Conservation (phyloP, 371 early-diverging fungal species). For the Mortierella sp. region DNA sequence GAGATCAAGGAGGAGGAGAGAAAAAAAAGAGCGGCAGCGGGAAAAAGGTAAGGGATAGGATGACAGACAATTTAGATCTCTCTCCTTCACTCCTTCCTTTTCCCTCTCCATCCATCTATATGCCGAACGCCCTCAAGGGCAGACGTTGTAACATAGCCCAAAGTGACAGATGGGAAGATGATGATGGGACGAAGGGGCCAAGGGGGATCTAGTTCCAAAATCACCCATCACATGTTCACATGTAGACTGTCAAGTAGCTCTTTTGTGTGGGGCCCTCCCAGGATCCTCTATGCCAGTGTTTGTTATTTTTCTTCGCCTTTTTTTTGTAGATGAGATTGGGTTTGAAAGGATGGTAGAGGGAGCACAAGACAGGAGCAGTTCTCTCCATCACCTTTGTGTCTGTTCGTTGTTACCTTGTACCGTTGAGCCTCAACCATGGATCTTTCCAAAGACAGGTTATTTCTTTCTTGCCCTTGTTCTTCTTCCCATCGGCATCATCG, state of each 20-base stretch:
- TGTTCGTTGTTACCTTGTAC: neutral
- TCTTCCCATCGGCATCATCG: conserved; percentile 13
- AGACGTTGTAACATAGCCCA: neutral
- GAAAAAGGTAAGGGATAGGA: neutral
- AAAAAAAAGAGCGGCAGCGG: neutral
- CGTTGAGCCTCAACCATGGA: neutral
- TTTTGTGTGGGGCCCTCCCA: neutral
- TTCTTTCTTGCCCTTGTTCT: conserved; percentile 3
- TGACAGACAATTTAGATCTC: neutral
- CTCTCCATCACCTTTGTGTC: neutral
- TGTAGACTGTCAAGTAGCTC: neutral
- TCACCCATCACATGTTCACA: no score
- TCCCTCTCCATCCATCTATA: neutral
- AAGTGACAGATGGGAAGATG: neutral
- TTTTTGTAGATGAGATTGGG: conserved; percentile 12
- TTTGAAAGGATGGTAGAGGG: neutral
- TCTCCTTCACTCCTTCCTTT: neutral
- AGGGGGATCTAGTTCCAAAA: neutral
- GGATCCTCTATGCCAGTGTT: neutral
- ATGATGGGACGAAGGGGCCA: neutral
- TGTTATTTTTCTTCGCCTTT: neutral
- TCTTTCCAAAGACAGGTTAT: neutral
- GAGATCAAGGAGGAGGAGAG: conserved; percentile 1
- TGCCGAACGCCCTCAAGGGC: neutral
- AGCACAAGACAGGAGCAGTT: neutral